These are phyloP conservation scores for Mallotus japonicus DNA, from an alignment of 441 rosid species.

Conservation along the genomic window DNA sequence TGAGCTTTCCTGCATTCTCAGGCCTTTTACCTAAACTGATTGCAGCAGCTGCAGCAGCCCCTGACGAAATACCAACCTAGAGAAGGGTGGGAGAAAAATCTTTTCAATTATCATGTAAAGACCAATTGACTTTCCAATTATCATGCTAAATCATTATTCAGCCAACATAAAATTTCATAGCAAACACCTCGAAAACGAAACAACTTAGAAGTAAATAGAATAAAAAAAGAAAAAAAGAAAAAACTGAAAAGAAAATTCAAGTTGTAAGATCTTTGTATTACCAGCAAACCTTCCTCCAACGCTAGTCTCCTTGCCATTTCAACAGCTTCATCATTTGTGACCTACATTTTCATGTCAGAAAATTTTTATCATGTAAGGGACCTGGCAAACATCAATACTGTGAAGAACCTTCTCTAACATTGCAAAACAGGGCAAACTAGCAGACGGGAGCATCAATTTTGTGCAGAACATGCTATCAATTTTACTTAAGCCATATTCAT, in stretches of 20 bases:
- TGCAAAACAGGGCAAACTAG: background rate
- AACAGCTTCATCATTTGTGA: conserved; percentile 74
- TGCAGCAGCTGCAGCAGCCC: conserved; percentile 94
- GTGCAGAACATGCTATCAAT: background rate
- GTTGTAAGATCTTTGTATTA: conserved; percentile 32
- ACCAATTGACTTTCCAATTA: background rate
- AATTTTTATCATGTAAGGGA: background rate
- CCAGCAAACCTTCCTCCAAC: conserved; percentile 92
- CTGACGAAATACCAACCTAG: conserved; percentile 93
- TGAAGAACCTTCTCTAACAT: background rate
- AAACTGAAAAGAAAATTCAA: conserved; percentile 10
- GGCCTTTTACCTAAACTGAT: conserved; percentile 71
- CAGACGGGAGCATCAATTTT: background rate
- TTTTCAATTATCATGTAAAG: background rate
- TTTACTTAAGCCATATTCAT: background rate
- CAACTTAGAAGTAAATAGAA: background rate
- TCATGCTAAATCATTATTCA: background rate
- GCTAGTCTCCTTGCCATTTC: conserved; percentile 92
- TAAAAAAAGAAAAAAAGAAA: background rate
- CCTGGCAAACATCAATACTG: background rate
- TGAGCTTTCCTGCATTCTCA: conserved; percentile 87
- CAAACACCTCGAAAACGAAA: conserved; percentile 1
- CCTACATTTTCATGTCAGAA: conserved; percentile 39
- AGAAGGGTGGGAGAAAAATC: conserved; percentile 10
- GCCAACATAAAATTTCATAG: background rate